A percentile compares a stretch with the other conserved stretches of the same genome.
These are phyloP conservation scores for Fusarium odoratissimum DNA, from an alignment of 2,329 filamentous ascomycete genomes.

Conservation along the genomic window DNA sequence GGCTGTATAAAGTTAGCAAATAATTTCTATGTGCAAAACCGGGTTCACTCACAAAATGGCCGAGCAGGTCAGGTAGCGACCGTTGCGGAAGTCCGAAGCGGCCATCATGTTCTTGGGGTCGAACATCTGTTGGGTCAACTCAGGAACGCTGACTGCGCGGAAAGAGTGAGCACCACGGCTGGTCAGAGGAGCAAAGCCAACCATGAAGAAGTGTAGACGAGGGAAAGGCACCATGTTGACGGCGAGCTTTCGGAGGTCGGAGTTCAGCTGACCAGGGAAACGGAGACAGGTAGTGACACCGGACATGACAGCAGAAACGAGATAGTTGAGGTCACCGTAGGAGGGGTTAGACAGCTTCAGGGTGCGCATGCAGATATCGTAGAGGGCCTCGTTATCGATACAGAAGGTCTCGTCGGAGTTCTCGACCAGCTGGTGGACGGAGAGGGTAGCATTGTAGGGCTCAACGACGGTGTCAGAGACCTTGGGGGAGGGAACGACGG, in stretches of 20 bases:
- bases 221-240: slow-evolving; percentile 99
- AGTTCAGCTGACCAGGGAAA: slow-evolving; percentile 99
- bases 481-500: slow-evolving; percentile 98
- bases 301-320: slow-evolving; percentile 99
- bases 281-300: slow-evolving; percentile 98
- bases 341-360: slow-evolving; percentile 99
- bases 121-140: slow-evolving; percentile 99
- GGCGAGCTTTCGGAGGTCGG: slow-evolving; percentile 97
- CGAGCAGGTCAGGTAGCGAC: slow-evolving; percentile 99
- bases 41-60: slow-evolving; percentile 83
- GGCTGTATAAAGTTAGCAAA: slow-evolving; percentile 62
- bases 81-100: slow-evolving; percentile 99
- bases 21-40: background rate
- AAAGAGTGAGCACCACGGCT: slow-evolving; percentile 87
- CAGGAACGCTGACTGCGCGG: slow-evolving; percentile 96
- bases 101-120: slow-evolving; percentile 99
- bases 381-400: slow-evolving; percentile 99
- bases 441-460: slow-evolving; percentile 99
- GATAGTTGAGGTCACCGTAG: slow-evolving; percentile 99
- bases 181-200: slow-evolving; percentile 98
- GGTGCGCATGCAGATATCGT: slow-evolving; percentile 99
- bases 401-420: slow-evolving; percentile 99
- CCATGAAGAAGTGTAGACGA: slow-evolving; percentile 99
- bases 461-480: slow-evolving; percentile 99
- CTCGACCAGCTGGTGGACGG: slow-evolving; percentile 98